Evolutionary conservation across 805 yeast genomes (phyloP).

Genomic region (Diddensiella santjacobensis): DNA sequence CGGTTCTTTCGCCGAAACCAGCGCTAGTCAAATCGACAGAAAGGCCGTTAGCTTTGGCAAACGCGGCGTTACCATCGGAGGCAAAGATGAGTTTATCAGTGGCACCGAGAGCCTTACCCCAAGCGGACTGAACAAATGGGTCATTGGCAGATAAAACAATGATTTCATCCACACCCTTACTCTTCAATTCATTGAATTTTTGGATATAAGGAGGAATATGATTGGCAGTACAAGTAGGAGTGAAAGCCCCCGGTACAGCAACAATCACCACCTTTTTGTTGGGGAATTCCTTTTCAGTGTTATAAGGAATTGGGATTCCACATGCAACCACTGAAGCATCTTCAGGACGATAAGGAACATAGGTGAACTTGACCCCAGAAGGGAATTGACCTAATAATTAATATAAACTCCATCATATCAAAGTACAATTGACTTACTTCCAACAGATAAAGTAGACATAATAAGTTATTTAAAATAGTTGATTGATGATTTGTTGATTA

Average conservation of each 20-base stretch:
- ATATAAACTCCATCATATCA: too few relatives aligned
- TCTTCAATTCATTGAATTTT: slow-evolving; percentile 47
- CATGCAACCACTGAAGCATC: slow-evolving; percentile 31
- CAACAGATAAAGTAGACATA: neutral
- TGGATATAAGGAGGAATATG: slow-evolving; percentile 68
- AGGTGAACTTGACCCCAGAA: slow-evolving; percentile 24
- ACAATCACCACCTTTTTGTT: slow-evolving; percentile 62
- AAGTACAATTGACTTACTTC: neutral
- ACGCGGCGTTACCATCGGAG: slow-evolving; percentile 59
- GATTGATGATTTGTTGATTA: too few relatives aligned
- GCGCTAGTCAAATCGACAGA: slow-evolving; percentile 49
- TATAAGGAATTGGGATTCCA: slow-evolving; percentile 37
- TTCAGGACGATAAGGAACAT: slow-evolving; percentile 30
- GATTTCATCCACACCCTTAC: slow-evolving; percentile 60
- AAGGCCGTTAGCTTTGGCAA: slow-evolving; percentile 59
- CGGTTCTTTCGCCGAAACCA: slow-evolving; percentile 57
- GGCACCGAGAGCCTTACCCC: slow-evolving; percentile 51
- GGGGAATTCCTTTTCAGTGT: slow-evolving; percentile 35
- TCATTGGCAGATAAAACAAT: slow-evolving; percentile 65
- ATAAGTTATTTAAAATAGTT: too few relatives aligned
- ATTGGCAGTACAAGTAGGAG: slow-evolving; percentile 71
- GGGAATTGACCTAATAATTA: slow-evolving; percentile 1
- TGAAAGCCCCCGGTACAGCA: slow-evolving; percentile 83
- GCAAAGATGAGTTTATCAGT: slow-evolving; percentile 49
- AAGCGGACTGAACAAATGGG: slow-evolving; percentile 66